Percentiles rank a stretch among this genome's conserved stretches.
Conservation (phyloP, 148 eudicot genomes). For the Cornus controversa region DNA sequence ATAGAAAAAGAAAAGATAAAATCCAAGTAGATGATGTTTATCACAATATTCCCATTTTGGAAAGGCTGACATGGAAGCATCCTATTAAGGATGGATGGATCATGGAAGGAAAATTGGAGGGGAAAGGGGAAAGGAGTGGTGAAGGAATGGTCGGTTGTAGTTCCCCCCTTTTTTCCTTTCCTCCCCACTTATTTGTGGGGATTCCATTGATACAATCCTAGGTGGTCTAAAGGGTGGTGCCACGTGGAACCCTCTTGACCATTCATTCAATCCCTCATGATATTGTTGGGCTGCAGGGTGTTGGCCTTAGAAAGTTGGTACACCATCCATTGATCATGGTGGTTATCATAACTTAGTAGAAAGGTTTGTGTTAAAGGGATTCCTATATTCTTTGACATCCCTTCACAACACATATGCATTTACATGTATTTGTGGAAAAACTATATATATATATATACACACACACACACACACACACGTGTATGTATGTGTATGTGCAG, state of each 20-base stretch:
- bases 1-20: not conserved
- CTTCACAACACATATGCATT: too few species aligned
- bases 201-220: not conserved
- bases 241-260: not conserved
- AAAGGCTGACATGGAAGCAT: constrained; percentile 13
- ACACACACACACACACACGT: too few species aligned
- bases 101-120: not conserved
- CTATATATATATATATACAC: too few species aligned
- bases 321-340: not conserved
- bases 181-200: not conserved
- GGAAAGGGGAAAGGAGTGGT: constrained; percentile 9
- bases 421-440: too few species aligned
- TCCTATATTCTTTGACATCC: not conserved
- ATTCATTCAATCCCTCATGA: not conserved
- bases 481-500: too few species aligned
- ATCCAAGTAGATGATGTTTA: not conserved
- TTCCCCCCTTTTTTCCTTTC: not conserved
- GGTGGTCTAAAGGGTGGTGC: not conserved
- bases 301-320: not conserved
- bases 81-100: not conserved
- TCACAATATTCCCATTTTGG: constrained; percentile 5
- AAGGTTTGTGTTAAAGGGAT: not conserved
- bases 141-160: not conserved
- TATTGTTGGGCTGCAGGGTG: constrained; percentile 13
- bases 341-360: not conserved